These are phyloP conservation scores for Amniculicola lignicola DNA, from an alignment of 495 filamentous ascomycete species.

Conservation along the genomic window DNA sequence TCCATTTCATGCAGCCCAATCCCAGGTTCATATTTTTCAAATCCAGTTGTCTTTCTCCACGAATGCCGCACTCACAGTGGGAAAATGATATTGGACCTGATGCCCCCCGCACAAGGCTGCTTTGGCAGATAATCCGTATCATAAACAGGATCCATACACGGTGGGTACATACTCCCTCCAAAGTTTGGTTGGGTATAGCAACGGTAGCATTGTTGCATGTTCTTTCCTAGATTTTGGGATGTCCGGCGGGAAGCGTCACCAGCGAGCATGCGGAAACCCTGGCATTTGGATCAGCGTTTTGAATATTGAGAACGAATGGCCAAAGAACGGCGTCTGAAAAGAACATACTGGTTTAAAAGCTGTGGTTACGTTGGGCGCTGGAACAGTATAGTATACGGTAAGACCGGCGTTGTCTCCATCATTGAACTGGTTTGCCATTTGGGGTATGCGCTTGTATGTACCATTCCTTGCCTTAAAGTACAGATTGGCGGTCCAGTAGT, in stretches of 20 bases:
- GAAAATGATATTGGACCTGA: constrained; percentile 25
- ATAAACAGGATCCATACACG: constrained; percentile 18
- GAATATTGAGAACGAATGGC: neutral
- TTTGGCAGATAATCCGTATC: constrained; percentile 22
- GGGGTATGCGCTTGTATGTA: constrained; percentile 22
- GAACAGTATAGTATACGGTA: constrained; percentile 22
- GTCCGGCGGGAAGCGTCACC: constrained; percentile 21
- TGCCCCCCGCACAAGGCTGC: constrained; percentile 24
- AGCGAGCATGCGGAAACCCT: constrained; percentile 31
- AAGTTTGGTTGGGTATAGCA: constrained; percentile 12
- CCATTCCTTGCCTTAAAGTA: constrained; percentile 18
- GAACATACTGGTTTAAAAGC: constrained; percentile 28
- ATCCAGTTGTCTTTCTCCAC: neutral
- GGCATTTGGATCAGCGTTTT: constrained; percentile 24
- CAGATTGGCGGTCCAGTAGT: constrained; percentile 20
- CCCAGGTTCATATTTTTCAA: neutral
- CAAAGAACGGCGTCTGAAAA: neutral
- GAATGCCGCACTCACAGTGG: constrained; percentile 16
- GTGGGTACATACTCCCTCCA: constrained; percentile 16
- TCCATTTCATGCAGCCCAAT: too few relatives aligned
- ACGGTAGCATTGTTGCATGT: constrained; percentile 24
- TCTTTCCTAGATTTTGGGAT: constrained; percentile 10
- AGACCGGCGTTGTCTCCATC: constrained; percentile 22
- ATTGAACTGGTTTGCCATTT: constrained; percentile 27
- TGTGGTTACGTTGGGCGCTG: constrained; percentile 10